A percentile compares a stretch with the other conserved stretches of the same genome.
phyloP scores from a whole-genome alignment of 2,329 filamentous ascomycete species.

The Paecilomyces dactylethromorphus region DNA sequence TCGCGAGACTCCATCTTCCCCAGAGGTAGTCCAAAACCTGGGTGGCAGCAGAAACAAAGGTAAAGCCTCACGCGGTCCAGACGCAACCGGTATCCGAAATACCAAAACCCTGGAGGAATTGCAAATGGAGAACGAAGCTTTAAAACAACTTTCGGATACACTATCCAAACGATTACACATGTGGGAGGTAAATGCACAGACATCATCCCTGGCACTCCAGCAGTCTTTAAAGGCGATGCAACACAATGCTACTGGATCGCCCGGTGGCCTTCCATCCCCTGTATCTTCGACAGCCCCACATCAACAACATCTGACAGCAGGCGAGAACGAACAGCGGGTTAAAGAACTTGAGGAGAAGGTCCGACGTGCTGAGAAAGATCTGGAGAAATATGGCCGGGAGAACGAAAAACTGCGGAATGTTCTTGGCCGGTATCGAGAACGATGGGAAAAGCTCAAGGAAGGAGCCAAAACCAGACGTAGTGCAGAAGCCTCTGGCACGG shows the following conservation, averaged over 20 bases:
- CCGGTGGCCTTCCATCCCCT: slow-evolving; percentile 12
- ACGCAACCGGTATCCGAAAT: slow-evolving; percentile 15
- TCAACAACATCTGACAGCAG: slow-evolving; percentile 19
- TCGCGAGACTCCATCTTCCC: slow-evolving; percentile 55
- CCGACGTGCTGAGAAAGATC: slow-evolving; percentile 50
- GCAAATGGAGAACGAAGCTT: slow-evolving; percentile 75
- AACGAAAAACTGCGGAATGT: slow-evolving; percentile 54
- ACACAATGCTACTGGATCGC: slow-evolving; percentile 19
- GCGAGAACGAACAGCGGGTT: slow-evolving; percentile 44
- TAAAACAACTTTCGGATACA: slow-evolving; percentile 80
- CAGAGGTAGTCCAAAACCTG: slow-evolving; percentile 39
- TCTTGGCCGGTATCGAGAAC: slow-evolving; percentile 53
- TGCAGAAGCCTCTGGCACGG: slow-evolving; percentile 2
- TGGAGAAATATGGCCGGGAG: slow-evolving; percentile 56
- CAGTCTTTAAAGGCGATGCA: slow-evolving; percentile 61
- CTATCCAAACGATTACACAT: slow-evolving; percentile 81
- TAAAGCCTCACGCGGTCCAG: slow-evolving; percentile 11
- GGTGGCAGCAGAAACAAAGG: slow-evolving; percentile 30
- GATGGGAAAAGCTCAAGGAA: slow-evolving; percentile 64
- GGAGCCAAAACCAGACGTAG: slow-evolving; percentile 44
- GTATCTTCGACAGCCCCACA: slow-evolving; percentile 14
- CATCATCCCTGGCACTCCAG: slow-evolving; percentile 74
- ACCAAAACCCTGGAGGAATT: slow-evolving; percentile 78
- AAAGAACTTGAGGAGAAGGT: slow-evolving; percentile 65
- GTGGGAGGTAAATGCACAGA: slow-evolving; percentile 89